Evolutionary conservation across 176 grass and related monocot genomes (phyloP), one percentile per base, ranked within the genome.

Genomic region (Eragrostis curvula): DNA sequence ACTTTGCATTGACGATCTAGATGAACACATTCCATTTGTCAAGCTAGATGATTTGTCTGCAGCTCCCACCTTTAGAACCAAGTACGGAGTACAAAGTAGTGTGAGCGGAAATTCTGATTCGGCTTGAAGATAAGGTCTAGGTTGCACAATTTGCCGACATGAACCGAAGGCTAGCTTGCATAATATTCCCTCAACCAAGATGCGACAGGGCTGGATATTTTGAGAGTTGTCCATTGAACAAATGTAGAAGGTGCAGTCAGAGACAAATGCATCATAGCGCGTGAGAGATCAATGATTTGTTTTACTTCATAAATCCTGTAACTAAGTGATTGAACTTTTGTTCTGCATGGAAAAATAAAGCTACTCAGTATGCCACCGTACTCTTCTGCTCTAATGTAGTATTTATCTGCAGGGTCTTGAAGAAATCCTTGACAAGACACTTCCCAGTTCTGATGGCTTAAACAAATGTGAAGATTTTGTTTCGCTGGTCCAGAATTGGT

Each of bases 401-500:
- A 41, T 66, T 12, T 41, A 9, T 43, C 41, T 85, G 71, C 75
- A 94, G 92, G 86, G 86, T 66, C 86, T 89, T 83, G 71, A 98
- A 86, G 96, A 98, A 62, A 95, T 95, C 56, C 61, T 84, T 45
- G 70, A 91, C 74, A 95, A 86, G 72, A 8, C 79, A 65, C 96
- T 98, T 49, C 25, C 3, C 24, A 89, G 83, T 84, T 66, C 42
- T 91, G 96, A 95, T 83, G 92, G 86, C 81, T 91, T 86, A 68
- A 93, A 68, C 18, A 92, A 44, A 45, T 91, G 96, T 76, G 70
- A 95, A 84, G 86, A 95, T 75, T 98, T 98, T 84, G 86, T 93
- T 68, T 80, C 71, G 18, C 48, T 87, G 72, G 96, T 95, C 66
- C 81, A 89, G 74, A 88, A 71, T 60, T 95, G 90, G 92, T 85